phyloP scores from a whole-genome alignment of 208 protist genomes.

The Trypanosoma mega region DNA sequence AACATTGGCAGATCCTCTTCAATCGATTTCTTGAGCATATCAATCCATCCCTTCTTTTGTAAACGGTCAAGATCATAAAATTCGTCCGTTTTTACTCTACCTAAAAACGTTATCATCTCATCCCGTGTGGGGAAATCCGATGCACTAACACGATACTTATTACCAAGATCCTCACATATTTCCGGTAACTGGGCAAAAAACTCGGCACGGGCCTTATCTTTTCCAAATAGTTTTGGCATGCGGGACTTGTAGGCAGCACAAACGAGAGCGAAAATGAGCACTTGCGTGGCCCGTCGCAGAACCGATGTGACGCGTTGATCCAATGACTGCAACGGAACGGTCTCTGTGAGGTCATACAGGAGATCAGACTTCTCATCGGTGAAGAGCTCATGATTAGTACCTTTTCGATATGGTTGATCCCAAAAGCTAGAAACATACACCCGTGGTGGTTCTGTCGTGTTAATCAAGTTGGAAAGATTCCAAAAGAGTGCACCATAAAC shows the following conservation, averaged over 20 bases:
- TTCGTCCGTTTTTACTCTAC: slow-evolving; percentile 28
- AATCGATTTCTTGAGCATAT: slow-evolving; percentile 42
- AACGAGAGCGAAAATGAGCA: slow-evolving; percentile 85
- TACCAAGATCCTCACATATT: slow-evolving; percentile 48
- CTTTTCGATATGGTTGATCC: slow-evolving; percentile 83
- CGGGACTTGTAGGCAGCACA: slow-evolving; percentile 51
- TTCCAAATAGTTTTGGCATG: slow-evolving; percentile 86
- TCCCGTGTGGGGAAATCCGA: slow-evolving; percentile 47
- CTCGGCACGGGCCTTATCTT: slow-evolving; percentile 64
- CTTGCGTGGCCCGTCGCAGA: slow-evolving; percentile 68
- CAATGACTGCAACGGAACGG: slow-evolving; percentile 82
- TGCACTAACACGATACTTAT: slow-evolving; percentile 48
- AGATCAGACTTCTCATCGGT: slow-evolving; percentile 85
- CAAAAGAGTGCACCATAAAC: slow-evolving; percentile 98
- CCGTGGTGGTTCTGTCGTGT: slow-evolving; percentile 94
- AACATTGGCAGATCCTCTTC: slow-evolving; percentile 69
- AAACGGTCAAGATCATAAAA: slow-evolving; percentile 62
- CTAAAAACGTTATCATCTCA: slow-evolving; percentile 40
- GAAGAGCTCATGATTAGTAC: slow-evolving; percentile 86
- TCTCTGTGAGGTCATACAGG: slow-evolving; percentile 79
- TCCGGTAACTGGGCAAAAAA: slow-evolving; percentile 55
- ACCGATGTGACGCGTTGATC: slow-evolving; percentile 92
- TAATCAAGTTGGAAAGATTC: slow-evolving; percentile 95
- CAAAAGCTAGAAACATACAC: slow-evolving; percentile 97
- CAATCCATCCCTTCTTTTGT: slow-evolving; percentile 44